These are phyloP conservation scores for Podospora australis DNA, from an alignment of 495 filamentous ascomycete species.

Conservation along the genomic window DNA sequence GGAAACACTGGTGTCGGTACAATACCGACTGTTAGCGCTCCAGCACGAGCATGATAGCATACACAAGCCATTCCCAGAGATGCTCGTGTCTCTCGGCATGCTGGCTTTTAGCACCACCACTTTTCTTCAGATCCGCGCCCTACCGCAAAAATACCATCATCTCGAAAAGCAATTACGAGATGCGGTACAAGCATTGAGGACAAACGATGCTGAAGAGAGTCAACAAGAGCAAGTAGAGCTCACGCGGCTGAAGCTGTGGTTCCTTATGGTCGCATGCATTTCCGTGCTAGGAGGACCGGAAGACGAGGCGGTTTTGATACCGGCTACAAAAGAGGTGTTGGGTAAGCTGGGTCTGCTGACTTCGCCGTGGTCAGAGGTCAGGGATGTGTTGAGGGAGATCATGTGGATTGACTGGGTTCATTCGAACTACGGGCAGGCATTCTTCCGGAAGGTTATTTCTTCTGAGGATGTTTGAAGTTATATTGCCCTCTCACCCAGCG, in stretches of 20 bases:
- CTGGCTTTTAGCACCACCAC: slow-evolving; percentile 13
- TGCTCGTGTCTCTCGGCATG: slow-evolving; percentile 13
- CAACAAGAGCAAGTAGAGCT: background rate
- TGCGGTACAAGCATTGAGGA: background rate
- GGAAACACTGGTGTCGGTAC: slow-evolving; percentile 12
- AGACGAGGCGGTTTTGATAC: background rate
- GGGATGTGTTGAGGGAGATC: slow-evolving; percentile 6
- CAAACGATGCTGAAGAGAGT: background rate
- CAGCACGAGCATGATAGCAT: background rate
- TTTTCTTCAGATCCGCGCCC: slow-evolving; percentile 9
- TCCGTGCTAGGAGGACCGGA: slow-evolving; percentile 4
- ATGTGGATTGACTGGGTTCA: slow-evolving; percentile 19
- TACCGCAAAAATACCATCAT: slow-evolving; percentile 5
- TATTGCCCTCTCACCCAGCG: too few species aligned
- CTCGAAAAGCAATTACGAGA: slow-evolving; percentile 5
- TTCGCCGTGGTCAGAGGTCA: background rate
- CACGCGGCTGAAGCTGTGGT: slow-evolving; percentile 10
- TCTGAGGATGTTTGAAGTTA: too few species aligned
- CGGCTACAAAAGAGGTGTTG: background rate
- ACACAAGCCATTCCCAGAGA: background rate
- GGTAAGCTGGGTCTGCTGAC: background rate
- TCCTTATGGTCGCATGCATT: slow-evolving; percentile 9
- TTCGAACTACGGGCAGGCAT: background rate
- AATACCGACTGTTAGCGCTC: slow-evolving; percentile 17
- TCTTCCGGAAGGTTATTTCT: too few species aligned